Conservation (phyloP, 2,329 filamentous ascomycete species). For the Ophiostoma perfectum region DNA sequence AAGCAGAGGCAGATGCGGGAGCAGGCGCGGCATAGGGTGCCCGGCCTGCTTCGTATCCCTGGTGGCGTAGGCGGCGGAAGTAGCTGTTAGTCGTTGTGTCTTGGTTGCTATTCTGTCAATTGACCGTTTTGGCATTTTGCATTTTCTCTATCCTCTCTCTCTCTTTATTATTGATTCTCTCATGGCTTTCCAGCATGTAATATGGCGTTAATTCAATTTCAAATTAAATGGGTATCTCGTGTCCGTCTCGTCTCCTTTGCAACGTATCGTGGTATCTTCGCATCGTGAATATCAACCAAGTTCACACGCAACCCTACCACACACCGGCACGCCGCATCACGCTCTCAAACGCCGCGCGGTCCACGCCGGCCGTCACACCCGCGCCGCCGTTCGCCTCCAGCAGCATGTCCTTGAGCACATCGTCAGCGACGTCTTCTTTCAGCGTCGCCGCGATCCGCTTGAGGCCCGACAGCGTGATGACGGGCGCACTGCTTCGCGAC, state of each 20-base stretch:
- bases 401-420: conserved; percentile 87
- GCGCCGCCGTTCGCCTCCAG: conserved; percentile 83
- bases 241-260: not conserved
- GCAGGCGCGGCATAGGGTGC: not conserved
- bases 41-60: not conserved
- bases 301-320: conserved; percentile 56
- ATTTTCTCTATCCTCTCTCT: not conserved
- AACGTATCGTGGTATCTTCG: not conserved
- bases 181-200: conserved; percentile 19
- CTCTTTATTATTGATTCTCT: not conserved
- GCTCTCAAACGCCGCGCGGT: conserved; percentile 72
- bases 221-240: not conserved
- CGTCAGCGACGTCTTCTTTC: conserved; percentile 69
- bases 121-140: not conserved
- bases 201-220: conserved; percentile 15
- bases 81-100: not conserved
- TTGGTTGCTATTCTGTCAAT: not conserved
- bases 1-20: not conserved
- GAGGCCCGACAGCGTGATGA: conserved; percentile 77
- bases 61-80: not conserved
- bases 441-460: conserved; percentile 72
- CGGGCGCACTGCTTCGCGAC: conserved; percentile 31
- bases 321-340: conserved; percentile 82
- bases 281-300: not conserved
- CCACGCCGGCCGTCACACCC: conserved; percentile 65